Evolutionary conservation across 768 basidiomycete genomes (phyloP), one percentile per base, ranked within the genome.

Genomic region (Dictyophora rubrovolvata): DNA sequence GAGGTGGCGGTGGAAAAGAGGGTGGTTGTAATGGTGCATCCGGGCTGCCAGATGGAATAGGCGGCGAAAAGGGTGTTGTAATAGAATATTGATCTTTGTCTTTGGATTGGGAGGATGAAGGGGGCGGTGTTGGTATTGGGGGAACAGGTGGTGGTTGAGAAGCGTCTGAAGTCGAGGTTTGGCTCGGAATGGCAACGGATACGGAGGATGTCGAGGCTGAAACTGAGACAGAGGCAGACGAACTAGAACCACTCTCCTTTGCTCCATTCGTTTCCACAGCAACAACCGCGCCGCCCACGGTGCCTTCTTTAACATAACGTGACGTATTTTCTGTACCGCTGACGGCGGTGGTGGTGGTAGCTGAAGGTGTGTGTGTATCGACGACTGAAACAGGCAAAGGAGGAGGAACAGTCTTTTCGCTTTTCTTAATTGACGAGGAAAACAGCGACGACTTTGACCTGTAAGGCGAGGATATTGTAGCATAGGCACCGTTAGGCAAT

Each of bases 101-200:
- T 28, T 28, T 9, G 16, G 14, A 14, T n/a, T 35, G 23, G 11
- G 46, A 0, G 54, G 48, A 23, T 56, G 18, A 5, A 55, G 53
- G 14, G n/a, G 61, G 60, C 21, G 47, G 28, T 28, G 23, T 33
- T 23, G 12, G 49, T 18, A 49, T 49, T 34, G 57, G 7, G 53
- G 20, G 53, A 53, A 10, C 35, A 59, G 10, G 47, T 47, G 22
- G 63, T 10, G 53, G 37, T 46, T 53, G 63, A 28, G 58, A 46
- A n/a, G 59, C 60, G 42, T 63, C 61, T 34, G 55, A 61, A 0
- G 61, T 37, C 48, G 69, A 64, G 9, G 65, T 63, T 22, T 70
- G 51, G 2, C 69, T 62, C 14, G 65, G 66, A 1, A 66, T 34
- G 1, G 65, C 61, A 12, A 59, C 49, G 18, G 57, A 48, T 18